Base-by-base conservation (phyloP, 805 yeast genomes). In the Kockiozyma suomiensis region DNA sequence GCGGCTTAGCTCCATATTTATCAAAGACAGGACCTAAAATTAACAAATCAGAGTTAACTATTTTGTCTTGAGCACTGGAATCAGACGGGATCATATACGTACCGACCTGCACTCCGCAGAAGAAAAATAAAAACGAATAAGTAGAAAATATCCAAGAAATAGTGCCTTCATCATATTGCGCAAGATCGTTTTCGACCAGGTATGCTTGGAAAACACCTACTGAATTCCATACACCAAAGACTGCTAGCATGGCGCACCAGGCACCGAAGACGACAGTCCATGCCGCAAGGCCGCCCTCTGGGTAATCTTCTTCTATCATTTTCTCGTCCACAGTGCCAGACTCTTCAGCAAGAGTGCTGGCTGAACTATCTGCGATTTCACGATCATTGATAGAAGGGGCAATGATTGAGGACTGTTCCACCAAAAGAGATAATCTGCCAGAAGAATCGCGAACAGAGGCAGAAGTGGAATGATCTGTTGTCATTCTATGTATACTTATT, bases 121-220 rank as follows among this genome's bases (percentile, higher is more conserved):
- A 68, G 64, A 75, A 75, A 56, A 73, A 73, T 37, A 76, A 62
- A 62, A 72, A 74, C 5, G 74, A 64, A 64, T 72, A 75, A 12
- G 74, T 61, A 5, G 74, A 80, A 68, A 87, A 88, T 58, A 87
- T 81, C 96, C 93, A 88, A 0, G 89, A 83, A 4, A 86, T 76
- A 1, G 82, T 71, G 21, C 85, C 76, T n/a, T 83, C 76, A n/a
- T 79, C 69, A 21, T 77, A 71, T 33, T 76, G 64, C 3, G 70
- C 68, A 57, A 88, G 75, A 61, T 84, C 85, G 68, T 85, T 80
- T 19, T 72, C 70, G 2, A 82, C 73, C 1, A 87, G 78, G 70
- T 83, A 86, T 0, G 88, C 82, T 70, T 87, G 88, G 43, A 87
- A 77, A 0, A 85, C 86, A 55, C 91, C 90, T n/a, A 82, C 54